Evolutionary conservation across 2,329 filamentous ascomycete genomes (phyloP).

Genomic region (Fusarium staphyleae): DNA sequence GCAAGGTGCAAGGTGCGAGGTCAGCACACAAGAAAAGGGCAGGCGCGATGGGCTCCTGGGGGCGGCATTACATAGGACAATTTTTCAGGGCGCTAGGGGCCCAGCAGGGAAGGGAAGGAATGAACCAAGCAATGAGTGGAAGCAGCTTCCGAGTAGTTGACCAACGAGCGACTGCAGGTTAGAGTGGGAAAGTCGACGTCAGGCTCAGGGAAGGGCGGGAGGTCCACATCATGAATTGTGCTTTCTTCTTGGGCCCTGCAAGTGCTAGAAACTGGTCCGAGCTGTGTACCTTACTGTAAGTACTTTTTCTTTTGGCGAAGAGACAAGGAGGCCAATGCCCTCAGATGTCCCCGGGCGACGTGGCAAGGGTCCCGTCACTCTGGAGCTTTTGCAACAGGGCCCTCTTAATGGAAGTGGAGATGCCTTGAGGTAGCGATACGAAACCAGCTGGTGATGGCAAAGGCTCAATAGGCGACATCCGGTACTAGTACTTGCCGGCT

Average conservation of each 20-base stretch:
- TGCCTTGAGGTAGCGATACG: conserved; percentile 30
- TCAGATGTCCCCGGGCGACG: conserved; percentile 26
- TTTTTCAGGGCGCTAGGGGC: conserved; percentile 36
- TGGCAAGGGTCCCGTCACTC: conserved; percentile 33
- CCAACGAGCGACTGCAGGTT: conserved; percentile 31
- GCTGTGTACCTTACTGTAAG: conserved; percentile 4
- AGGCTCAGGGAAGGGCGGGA: conserved; percentile 30
- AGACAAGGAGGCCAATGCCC: conserved; percentile 22
- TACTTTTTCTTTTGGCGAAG: conserved; percentile 18
- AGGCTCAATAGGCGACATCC: conserved; percentile 1
- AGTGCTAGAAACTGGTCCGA: conserved; percentile 18
- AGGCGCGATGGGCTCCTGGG: conserved; percentile 29
- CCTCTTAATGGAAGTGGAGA: conserved; percentile 9
- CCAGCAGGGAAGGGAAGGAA: conserved; percentile 35
- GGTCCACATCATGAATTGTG: conserved; percentile 32
- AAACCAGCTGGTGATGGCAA: not conserved
- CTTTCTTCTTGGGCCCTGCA: conserved; percentile 26
- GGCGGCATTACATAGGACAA: conserved; percentile 41
- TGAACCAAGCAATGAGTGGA: conserved; percentile 27
- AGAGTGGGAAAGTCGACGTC: conserved; percentile 35
- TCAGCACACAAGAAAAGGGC: conserved; percentile 30
- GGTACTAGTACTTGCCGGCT: conserved; percentile 25
- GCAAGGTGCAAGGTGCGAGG: conserved; percentile 14
- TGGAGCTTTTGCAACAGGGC: conserved; percentile 28
- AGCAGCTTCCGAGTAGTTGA: conserved; percentile 12